Conservation (phyloP, 2,329 filamentous ascomycete genomes). For the Talaromyces sp. region DNA sequence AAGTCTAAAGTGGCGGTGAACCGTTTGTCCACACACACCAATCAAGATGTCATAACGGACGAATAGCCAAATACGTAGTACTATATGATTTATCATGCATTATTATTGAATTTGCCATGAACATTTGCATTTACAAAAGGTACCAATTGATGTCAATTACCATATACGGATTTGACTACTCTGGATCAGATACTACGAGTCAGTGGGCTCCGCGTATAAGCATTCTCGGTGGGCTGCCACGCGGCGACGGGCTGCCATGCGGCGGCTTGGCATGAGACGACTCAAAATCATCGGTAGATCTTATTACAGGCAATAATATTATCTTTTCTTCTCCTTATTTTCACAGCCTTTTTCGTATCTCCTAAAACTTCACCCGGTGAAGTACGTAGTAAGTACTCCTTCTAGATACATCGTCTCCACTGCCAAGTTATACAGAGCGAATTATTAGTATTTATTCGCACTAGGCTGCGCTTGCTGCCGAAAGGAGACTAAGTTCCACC, state of each 20-base stretch:
- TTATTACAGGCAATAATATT: background rate
- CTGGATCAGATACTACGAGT: background rate
- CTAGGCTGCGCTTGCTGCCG: background rate
- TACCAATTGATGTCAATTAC: background rate
- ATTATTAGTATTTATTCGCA: no score
- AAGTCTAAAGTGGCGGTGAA: background rate
- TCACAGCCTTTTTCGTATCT: no score
- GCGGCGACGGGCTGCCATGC: background rate
- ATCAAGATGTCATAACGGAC: background rate
- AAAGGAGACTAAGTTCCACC: background rate
- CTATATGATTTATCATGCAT: background rate
- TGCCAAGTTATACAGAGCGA: background rate
- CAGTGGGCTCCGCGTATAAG: background rate
- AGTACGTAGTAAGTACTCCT: no score
- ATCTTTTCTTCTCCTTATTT: background rate
- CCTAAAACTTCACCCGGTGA: no score
- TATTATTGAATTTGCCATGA: background rate
- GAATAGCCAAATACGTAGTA: background rate
- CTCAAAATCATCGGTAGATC: background rate
- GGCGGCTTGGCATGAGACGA: background rate
- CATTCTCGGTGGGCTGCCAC: background rate
- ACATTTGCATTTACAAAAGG: background rate
- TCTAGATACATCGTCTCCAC: no score
- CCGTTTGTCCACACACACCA: background rate
- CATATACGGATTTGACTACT: no score